Evolutionary conservation across 1,284 basidiomycete genomes (phyloP), one percentile per base, ranked within the genome.

Genomic region (Ceratobasidium sp.): DNA sequence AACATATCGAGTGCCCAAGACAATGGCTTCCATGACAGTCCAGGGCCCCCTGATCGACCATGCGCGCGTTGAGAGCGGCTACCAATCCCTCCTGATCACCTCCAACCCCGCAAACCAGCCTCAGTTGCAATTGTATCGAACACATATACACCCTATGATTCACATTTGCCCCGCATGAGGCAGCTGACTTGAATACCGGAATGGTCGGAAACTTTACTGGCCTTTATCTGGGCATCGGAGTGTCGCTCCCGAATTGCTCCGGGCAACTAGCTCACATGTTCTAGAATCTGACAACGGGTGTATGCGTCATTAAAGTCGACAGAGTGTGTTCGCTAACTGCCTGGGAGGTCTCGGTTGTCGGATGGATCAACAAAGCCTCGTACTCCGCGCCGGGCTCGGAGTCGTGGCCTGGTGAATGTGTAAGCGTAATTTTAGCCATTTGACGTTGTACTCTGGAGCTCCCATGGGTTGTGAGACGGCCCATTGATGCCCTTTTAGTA

Each of bases 111-210:
- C 29, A 46, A 52, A 37, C 49, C 22, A 37, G 49, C 17, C 65
- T 67, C 65, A 67, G 65, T 54, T 67, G 65, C 65, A 59, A 34
- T 17, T 3, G 32, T 59, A 32, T 40, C 57, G 5, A 62, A n/a
- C 13, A 40, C 57, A 19, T 17, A 19, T 34, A 61, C 34, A 17
- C 32, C 37, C 57, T 40, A 19, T 40, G 37, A 40, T 40, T 40
- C 22, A 25, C 37, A 22, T 15, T 40, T 19, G 15, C 59, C 13
- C 34, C 34, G 43, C 34, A 62, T 34, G 32, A 62, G 29, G 19
- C 37, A 44, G 40, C 13, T 44, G 61, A 25, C 61, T 40, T 5
- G 40, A 40, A 44, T 25, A 43, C 40, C 61, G 37, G 40, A 62
- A 22, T 32, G 8, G 9, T 9, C 34, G 32, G 32, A 8, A 43